Conservation (phyloP, 176 grass and related monocot species). For the Carex kokanica region DNA sequence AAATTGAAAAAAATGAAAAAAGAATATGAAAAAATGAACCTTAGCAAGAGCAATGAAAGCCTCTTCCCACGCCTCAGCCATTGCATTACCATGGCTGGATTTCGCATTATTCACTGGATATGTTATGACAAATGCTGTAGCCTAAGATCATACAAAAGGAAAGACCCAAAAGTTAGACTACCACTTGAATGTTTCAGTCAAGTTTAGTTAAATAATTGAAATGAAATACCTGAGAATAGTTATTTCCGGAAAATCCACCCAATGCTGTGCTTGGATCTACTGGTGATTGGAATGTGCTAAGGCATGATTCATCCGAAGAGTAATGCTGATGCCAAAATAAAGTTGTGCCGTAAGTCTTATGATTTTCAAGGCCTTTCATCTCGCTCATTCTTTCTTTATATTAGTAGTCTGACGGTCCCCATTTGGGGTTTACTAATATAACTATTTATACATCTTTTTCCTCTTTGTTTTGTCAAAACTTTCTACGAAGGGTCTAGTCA, state of each 20-base stretch:
- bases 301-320: conserved; percentile 78
- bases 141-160: conserved; percentile 43
- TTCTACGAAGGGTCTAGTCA: not conserved
- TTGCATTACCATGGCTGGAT: conserved; percentile 62
- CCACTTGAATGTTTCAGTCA: not conserved
- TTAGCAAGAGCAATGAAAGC: conserved; percentile 80
- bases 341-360: not conserved
- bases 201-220: conserved; percentile 7
- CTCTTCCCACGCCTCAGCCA: conserved; percentile 87
- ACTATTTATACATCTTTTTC: not conserved
- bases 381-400: not conserved
- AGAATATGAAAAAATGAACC: conserved; percentile 33
- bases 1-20: not conserved
- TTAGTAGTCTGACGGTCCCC: not conserved
- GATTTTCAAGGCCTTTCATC: not conserved
- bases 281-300: conserved; percentile 79
- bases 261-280: conserved; percentile 83
- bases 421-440: not conserved
- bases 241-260: conserved; percentile 82
- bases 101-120: conserved; percentile 98
- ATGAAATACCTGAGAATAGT: conserved; percentile 78
- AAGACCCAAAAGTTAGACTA: conserved; percentile 14
- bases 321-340: conserved; percentile 70
- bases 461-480: not conserved
- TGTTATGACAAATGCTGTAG: conserved; percentile 83